Evolutionary conservation across 108 stramenopile genomes (phyloP), one percentile per base, ranked within the genome.

Genomic region (Nitzschia palea): DNA sequence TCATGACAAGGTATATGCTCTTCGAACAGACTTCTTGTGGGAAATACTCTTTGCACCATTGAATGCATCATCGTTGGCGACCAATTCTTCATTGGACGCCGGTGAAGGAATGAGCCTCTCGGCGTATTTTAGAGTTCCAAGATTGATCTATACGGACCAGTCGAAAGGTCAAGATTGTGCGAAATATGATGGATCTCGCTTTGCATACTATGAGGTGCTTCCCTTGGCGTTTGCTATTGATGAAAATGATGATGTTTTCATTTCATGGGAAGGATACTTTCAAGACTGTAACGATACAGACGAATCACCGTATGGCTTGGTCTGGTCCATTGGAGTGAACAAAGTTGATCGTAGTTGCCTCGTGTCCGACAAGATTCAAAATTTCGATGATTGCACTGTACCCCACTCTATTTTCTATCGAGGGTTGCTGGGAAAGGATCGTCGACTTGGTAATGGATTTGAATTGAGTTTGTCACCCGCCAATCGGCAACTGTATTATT

Each of bases 211-310:
- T 20, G 47, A 48, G 22, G 47, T 48, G 5, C 9, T 48, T 18
- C 47, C 47, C 4, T 12, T 48, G 18, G 47, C 47, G 15, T 48
- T 48, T 48, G n/a, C 47, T 18, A 18, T 48, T 8, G 47, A 48
- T 20, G 47, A 48, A 12, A 48, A 48, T 48, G 47, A 48, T 4
- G 47, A 48, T 48, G 47, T 48, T 20, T 48, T 18, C 47, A 48
- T 48, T 4, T 48, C 47, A n/a, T 48, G 47, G 47, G 47, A 48
- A 48, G 47, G 47, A 4, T 48, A n/a, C 47, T 48, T 48, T 48
- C 47, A 48, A 48, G 47, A 48, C 47, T 48, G 47, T 48, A 20
- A 48, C 15, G 47, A 48, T 20, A 4, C n/a, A 12, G 8, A 20
- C 47, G 47, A 48, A 18, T 8, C 47, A 18, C 18, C 4, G 4